Conservation (phyloP, 2,329 filamentous ascomycete species). For the Hypoxylon sp. region DNA sequence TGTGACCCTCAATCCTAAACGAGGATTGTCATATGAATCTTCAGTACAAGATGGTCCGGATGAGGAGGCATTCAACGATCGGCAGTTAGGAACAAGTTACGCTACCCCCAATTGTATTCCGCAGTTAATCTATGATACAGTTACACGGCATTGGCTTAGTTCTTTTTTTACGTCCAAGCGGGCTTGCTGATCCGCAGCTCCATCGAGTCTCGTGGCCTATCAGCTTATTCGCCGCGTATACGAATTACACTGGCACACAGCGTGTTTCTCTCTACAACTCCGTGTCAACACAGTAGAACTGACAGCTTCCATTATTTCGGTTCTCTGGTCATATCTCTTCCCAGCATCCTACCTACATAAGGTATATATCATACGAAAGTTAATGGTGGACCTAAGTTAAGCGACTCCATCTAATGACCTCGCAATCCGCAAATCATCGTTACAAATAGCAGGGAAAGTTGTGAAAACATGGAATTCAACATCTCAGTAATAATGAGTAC, state of each 20-base stretch:
- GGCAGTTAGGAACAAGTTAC: slow-evolving; percentile 36
- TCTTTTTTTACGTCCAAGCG: slow-evolving; percentile 8
- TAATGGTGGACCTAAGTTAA: not conserved
- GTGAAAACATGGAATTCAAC: not conserved
- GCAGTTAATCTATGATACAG: slow-evolving; percentile 31
- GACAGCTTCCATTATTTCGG: not conserved
- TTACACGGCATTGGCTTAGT: slow-evolving; percentile 40
- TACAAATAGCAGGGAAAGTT: not conserved
- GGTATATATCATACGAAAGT: not conserved
- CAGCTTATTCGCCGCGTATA: slow-evolving; percentile 18
- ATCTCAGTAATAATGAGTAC: slow-evolving; percentile 2
- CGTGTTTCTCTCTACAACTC: slow-evolving; percentile 5
- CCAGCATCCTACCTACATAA: not conserved
- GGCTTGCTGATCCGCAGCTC: slow-evolving; percentile 24
- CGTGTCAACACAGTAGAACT: slow-evolving; percentile 2
- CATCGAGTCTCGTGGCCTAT: slow-evolving; percentile 33
- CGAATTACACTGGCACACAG: slow-evolving; percentile 4
- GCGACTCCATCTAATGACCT: not conserved
- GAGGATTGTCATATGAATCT: slow-evolving; percentile 27
- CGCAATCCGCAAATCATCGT: not conserved
- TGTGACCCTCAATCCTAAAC: slow-evolving; percentile 31
- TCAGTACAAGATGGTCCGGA: slow-evolving; percentile 19
- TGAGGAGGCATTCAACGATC: slow-evolving; percentile 26
- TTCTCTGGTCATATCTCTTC: not conserved
- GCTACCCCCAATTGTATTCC: slow-evolving; percentile 20